These are phyloP conservation scores for Exophiala sp. DNA, from an alignment of 2,329 filamentous ascomycete species.

Conservation along the genomic window DNA sequence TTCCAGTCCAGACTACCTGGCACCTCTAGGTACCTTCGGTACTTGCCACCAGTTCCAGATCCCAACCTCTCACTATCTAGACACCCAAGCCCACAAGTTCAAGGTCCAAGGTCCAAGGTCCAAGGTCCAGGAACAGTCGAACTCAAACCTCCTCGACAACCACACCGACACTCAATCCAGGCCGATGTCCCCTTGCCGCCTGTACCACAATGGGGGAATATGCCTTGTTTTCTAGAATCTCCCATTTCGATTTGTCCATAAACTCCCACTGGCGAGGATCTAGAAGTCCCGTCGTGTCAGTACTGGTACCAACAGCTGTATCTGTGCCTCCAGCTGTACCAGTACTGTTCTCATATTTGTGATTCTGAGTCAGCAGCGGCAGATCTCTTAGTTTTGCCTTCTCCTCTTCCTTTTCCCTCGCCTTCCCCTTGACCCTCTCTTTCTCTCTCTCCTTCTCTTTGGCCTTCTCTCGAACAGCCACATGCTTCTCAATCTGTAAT, in stretches of 20 bases:
- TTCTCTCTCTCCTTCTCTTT: background rate
- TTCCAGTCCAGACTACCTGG: too few species aligned
- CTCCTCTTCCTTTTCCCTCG: slow-evolving; percentile 20
- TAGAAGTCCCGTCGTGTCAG: too few species aligned
- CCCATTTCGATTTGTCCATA: slow-evolving; percentile 1
- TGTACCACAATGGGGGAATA: slow-evolving; percentile 24
- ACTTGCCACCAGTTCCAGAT: too few species aligned
- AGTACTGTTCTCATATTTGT: background rate
- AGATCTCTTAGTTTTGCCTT: background rate
- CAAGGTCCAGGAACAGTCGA: too few species aligned
- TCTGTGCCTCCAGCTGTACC: too few species aligned
- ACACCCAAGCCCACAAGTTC: too few species aligned
- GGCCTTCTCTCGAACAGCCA: background rate
- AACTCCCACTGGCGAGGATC: background rate
- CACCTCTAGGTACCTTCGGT: too few species aligned
- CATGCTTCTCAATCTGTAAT: background rate
- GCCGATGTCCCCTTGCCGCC: slow-evolving; percentile 21
- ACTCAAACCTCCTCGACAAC: slow-evolving; percentile 22
- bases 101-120: too few species aligned
- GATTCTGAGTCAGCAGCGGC: background rate
- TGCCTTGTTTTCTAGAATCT: slow-evolving; percentile 23
- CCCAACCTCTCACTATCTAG: too few species aligned
- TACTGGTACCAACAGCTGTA: too few species aligned
- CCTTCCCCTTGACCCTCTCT: slow-evolving; percentile 14
- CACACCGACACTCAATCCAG: slow-evolving; percentile 22